Evolutionary conservation across 495 filamentous ascomycete genomes (phyloP).

Genomic region (Cercophora samala): DNA sequence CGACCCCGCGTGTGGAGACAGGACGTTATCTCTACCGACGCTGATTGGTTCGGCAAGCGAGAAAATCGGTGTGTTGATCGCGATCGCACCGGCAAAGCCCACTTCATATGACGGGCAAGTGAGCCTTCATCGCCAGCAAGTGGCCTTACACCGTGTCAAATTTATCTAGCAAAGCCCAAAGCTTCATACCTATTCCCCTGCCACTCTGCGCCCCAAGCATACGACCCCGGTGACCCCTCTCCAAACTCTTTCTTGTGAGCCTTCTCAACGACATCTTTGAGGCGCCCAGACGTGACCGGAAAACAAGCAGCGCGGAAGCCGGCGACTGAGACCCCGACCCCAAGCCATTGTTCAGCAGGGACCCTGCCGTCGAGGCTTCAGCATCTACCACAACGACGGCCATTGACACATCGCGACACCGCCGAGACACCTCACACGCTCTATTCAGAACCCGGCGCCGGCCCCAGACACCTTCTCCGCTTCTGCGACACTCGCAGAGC

Average conservation of each 20-base stretch:
- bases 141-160: background rate
- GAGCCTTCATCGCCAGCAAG: background rate
- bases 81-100: constrained; percentile 23
- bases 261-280: background rate
- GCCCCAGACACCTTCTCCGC: background rate
- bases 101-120: constrained; percentile 7
- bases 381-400: constrained; percentile 9
- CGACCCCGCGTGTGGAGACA: constrained; percentile 20
- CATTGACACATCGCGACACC: constrained; percentile 5
- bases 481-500: background rate
- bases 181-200: background rate
- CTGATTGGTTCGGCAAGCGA: constrained; percentile 27
- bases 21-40: constrained; percentile 12
- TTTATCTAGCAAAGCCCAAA: background rate
- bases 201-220: background rate
- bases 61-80: constrained; percentile 21
- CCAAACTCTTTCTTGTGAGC: background rate
- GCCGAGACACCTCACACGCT: background rate
- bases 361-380: constrained; percentile 16
- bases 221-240: background rate
- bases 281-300: constrained; percentile 1
- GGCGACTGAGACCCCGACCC: constrained; percentile 6
- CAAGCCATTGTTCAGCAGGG: constrained; percentile 11
- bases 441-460: background rate
- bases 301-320: constrained; percentile 16